Evolutionary conservation across 1,139 yeast genomes (phyloP), one percentile per base, ranked within the genome.

Genomic region (Casaregolazyma suthepensis): DNA sequence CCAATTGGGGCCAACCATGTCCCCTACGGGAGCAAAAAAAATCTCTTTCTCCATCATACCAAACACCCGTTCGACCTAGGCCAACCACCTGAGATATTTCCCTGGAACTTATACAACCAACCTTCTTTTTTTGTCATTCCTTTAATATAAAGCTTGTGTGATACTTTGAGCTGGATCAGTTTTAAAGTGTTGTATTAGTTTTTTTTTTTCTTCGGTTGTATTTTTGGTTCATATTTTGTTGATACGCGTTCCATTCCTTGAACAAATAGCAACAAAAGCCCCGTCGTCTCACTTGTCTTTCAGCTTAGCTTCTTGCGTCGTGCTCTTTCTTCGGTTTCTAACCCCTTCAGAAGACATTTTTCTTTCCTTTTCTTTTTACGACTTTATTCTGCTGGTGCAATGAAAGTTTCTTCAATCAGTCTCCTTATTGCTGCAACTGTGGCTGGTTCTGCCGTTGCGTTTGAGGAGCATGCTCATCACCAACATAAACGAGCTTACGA

Each of bases 401-500:
- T 35, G 40, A 35, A 15, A n/a, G 17, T 35, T 35, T 35, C 40
- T 26, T 7, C 31, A 5, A 26, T 12, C 5, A 6, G 40, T 15
- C 40, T 35, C 40, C 40, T 35, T 35, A 35, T 35, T 35, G 40
- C 40, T 35, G 68, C 72, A 48, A 62, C 75, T 48, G 66, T 73
- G 46, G 66, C 72, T 52, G 76, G 80, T 53, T 73, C 77, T 53
- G 71, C 75, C 51, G 77, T 80, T 50, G 61, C 62, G 23, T 61
- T 61, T 20, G 59, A 56, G 42, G 59, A 55, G 37, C 63, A 57
- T 56, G 67, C 57, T 63, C 70, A 70, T 62, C 94, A 86, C 73
- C 87, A 84, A 70, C 85, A 83, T 71, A 69, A 69, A 64, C 71
- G 74, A 55, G 74, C 87, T 51, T 80, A 85, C 61, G 95, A 87